These are phyloP conservation scores for Clitopilus passeckerianus DNA, from an alignment of 768 basidiomycete species.

Conservation along the genomic window DNA sequence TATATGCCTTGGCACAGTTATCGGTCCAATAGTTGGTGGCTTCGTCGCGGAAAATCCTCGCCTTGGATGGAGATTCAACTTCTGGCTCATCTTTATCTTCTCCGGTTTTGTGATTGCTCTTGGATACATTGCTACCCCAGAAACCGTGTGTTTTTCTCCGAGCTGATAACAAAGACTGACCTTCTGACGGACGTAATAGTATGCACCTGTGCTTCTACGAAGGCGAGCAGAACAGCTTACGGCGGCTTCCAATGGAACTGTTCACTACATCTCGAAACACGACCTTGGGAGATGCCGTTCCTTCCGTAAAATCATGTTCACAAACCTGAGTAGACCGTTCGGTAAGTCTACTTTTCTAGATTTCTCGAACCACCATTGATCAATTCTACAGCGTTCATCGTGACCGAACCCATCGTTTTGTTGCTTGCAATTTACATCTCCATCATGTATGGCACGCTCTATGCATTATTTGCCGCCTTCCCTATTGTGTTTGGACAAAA, in stretches of 20 bases:
- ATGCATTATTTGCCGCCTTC: constrained; percentile 60
- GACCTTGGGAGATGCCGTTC: constrained; percentile 41
- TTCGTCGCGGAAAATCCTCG: constrained; percentile 43
- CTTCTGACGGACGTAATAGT: constrained; percentile 24
- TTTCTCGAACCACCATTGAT: neutral
- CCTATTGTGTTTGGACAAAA: constrained; percentile 55
- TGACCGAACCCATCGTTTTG: constrained; percentile 61
- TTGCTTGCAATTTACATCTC: constrained; percentile 54
- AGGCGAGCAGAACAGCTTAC: constrained; percentile 41
- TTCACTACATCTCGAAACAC: constrained; percentile 44
- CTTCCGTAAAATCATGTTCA: constrained; percentile 33
- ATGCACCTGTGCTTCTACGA: constrained; percentile 57
- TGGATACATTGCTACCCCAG: constrained; percentile 46
- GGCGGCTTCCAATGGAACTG: constrained; percentile 30
- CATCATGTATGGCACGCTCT: constrained; percentile 58
- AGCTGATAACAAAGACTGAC: neutral
- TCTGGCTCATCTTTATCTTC: constrained; percentile 61
- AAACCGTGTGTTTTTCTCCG: constrained; percentile 41
- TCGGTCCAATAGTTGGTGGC: constrained; percentile 69
- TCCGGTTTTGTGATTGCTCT: constrained; percentile 37
- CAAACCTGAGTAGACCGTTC: constrained; percentile 53
- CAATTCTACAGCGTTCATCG: constrained; percentile 40
- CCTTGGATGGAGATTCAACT: constrained; percentile 58
- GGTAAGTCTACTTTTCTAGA: constrained; percentile 25
- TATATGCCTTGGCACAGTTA: constrained; percentile 26